phyloP scores from a whole-genome alignment of 495 filamentous ascomycete species.

The Lepidopterella palustris region DNA sequence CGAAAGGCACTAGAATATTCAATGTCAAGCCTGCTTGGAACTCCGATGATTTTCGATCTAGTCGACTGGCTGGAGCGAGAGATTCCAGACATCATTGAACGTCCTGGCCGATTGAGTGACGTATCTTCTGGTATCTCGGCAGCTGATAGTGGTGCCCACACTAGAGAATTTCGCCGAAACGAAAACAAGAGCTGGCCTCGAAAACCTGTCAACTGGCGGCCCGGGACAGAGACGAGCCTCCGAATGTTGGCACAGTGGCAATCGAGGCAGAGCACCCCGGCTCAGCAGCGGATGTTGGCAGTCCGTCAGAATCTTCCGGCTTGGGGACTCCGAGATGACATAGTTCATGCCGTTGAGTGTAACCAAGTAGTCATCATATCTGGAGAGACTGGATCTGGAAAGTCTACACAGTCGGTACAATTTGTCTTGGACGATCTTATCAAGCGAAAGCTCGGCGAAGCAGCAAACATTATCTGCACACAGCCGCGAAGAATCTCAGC shows the following conservation, averaged over 20 bases:
- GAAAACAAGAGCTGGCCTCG: conserved; percentile 26
- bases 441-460: conserved; percentile 59
- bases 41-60: conserved; percentile 83
- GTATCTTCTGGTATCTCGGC: conserved; percentile 64
- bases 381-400: conserved; percentile 93
- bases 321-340: conserved; percentile 72
- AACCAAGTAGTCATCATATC: conserved; percentile 93
- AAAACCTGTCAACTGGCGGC: conserved; percentile 35
- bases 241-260: conserved; percentile 48
- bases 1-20: conserved; percentile 68
- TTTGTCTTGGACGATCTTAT: conserved; percentile 94
- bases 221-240: conserved; percentile 39
- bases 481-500: conserved; percentile 94
- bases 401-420: conserved; percentile 94
- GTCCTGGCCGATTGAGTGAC: conserved; percentile 74
- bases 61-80: conserved; percentile 84
- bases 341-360: conserved; percentile 62
- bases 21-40: conserved; percentile 59
- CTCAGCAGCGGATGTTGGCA: conserved; percentile 62
- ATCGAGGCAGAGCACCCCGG: conserved; percentile 47
- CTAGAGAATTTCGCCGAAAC: conserved; percentile 2
- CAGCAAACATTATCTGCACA: conserved; percentile 90
- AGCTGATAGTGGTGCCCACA: conserved; percentile 27
- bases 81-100: conserved; percentile 66
- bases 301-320: conserved; percentile 72